A percentile compares a stretch with the other conserved stretches of the same genome.
These are phyloP conservation scores for Schizochytrium sp. DNA, from an alignment of 108 stramenopile genomes.

Conservation along the genomic window DNA sequence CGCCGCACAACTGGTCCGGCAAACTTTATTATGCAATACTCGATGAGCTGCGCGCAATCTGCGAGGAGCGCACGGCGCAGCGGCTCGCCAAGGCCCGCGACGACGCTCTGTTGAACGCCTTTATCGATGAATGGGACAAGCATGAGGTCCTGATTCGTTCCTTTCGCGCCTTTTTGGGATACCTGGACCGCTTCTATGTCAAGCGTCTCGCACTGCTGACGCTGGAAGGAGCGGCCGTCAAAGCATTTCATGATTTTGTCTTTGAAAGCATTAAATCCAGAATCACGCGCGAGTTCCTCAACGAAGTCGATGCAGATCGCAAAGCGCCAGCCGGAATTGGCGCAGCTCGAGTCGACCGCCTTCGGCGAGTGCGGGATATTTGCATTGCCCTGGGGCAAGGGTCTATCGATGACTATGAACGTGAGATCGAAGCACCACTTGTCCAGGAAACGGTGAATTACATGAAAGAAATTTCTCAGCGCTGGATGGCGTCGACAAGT, in stretches of 20 bases:
- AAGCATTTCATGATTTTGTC: slow-evolving; percentile 79
- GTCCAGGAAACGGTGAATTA: slow-evolving; percentile 70
- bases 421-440: slow-evolving; percentile 81
- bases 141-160: slow-evolving; percentile 95
- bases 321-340: slow-evolving; percentile 38
- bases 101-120: neutral
- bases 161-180: slow-evolving; percentile 76
- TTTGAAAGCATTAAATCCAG: slow-evolving; percentile 64
- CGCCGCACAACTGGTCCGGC: slow-evolving; percentile 98
- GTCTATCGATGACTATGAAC: slow-evolving; percentile 72
- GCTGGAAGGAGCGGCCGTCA: slow-evolving; percentile 76
- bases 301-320: slow-evolving; percentile 41
- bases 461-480: slow-evolving; percentile 77
- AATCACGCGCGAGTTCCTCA: neutral
- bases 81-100: neutral
- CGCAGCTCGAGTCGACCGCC: slow-evolving; percentile 77
- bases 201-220: slow-evolving; percentile 48
- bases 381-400: slow-evolving; percentile 89
- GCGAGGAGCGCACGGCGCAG: neutral
- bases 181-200: slow-evolving; percentile 84
- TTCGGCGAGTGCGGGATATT: slow-evolving; percentile 83
- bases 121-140: slow-evolving; percentile 87
- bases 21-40: slow-evolving; percentile 70
- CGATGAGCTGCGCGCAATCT: neutral
- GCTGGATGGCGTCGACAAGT: slow-evolving; percentile 85